These are phyloP conservation scores for Metschnikowia chrysomelidarum DNA, from an alignment of 805 yeast species.

Conservation along the genomic window DNA sequence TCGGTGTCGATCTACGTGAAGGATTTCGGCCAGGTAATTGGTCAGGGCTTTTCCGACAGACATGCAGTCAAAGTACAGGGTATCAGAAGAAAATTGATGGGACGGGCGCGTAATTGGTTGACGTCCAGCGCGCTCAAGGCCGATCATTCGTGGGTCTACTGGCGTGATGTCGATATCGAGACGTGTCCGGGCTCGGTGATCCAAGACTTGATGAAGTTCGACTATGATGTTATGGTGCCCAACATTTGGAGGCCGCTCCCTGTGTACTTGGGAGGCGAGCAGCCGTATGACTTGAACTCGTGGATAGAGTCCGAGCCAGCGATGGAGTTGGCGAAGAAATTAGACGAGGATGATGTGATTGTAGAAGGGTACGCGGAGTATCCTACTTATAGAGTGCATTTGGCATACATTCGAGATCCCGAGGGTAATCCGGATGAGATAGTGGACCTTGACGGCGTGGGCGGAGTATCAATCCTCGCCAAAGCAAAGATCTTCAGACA, in stretches of 20 bases:
- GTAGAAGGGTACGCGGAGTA: conserved; percentile 88
- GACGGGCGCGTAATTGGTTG: conserved; percentile 83
- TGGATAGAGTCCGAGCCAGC: conserved; percentile 92
- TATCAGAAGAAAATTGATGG: conserved; percentile 79
- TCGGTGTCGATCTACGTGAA: conserved; percentile 76
- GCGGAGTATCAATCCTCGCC: conserved; percentile 80
- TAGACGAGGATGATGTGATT: conserved; percentile 79
- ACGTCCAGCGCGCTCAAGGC: conserved; percentile 72
- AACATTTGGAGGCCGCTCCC: conserved; percentile 98
- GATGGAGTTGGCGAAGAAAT: conserved; percentile 56
- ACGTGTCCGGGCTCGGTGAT: conserved; percentile 76
- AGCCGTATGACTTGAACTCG: conserved; percentile 93
- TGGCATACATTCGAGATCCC: conserved; percentile 66
- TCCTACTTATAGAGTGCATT: conserved; percentile 81
- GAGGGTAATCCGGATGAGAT: conserved; percentile 61
- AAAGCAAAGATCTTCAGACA: conserved; percentile 71
- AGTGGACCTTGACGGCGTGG: conserved; percentile 79
- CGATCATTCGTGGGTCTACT: conserved; percentile 86
- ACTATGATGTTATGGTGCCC: conserved; percentile 73
- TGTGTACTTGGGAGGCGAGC: conserved; percentile 83
- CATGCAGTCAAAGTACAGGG: conserved; percentile 88
- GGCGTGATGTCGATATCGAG: conserved; percentile 88
- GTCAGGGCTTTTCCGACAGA: conserved; percentile 80
- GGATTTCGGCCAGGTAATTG: conserved; percentile 81
- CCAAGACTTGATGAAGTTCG: conserved; percentile 66